Conservation (phyloP, 2,329 filamentous ascomycete genomes). For the Pseudogymnoascus sp. region DNA sequence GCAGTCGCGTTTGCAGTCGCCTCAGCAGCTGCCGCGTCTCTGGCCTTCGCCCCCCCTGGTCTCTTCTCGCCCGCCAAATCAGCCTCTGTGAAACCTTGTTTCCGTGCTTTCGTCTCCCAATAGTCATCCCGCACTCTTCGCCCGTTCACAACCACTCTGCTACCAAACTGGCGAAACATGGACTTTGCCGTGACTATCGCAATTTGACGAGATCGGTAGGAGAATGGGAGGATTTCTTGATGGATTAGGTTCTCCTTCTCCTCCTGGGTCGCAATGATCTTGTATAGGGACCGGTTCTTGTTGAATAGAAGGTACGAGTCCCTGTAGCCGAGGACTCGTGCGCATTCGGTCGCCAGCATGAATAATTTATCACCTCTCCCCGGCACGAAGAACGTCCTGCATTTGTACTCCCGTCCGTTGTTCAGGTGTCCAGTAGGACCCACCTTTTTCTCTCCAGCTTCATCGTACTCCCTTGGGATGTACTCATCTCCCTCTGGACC, state of each 20-base stretch:
- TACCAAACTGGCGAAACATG: conserved; percentile 98
- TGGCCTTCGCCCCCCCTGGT: conserved; percentile 79
- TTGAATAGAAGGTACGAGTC: conserved; percentile 99
- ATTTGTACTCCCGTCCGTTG: conserved; percentile 80
- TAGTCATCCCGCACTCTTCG: conserved; percentile 93
- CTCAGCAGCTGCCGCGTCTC: conserved; percentile 68
- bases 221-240: conserved; percentile 93
- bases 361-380: conserved; percentile 89
- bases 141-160: conserved; percentile 82
- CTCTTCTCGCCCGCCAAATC: conserved; percentile 94
- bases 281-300: conserved; percentile 92
- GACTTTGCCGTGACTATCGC: conserved; percentile 95
- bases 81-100: conserved; percentile 96
- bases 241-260: conserved; percentile 95
- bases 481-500: conserved; percentile 88
- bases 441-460: conserved; percentile 91
- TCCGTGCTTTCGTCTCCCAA: conserved; percentile 94
- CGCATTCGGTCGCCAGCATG: conserved; percentile 97
- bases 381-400: conserved; percentile 86
- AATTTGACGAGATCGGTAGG: conserved; percentile 95
- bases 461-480: conserved; percentile 84
- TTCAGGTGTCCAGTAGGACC: conserved; percentile 71
- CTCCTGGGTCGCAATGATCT: conserved; percentile 91
- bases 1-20: conserved; percentile 47
- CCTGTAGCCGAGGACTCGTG: conserved; percentile 82